Conservation (phyloP, 257 asterid species). For the Echites panduratus region DNA sequence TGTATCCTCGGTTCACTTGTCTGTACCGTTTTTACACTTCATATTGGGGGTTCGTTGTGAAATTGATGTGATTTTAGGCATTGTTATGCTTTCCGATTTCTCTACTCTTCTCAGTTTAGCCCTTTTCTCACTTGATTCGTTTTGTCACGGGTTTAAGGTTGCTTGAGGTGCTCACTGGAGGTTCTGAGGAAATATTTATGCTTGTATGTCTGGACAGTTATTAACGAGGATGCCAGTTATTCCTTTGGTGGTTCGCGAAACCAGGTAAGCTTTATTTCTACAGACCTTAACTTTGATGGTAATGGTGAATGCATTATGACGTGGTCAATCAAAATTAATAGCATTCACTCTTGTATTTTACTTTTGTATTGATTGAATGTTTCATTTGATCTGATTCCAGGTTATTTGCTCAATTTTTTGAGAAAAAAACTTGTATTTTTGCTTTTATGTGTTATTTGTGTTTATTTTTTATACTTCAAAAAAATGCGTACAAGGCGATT, state of each 20-base stretch:
- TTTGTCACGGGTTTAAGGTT: conserved; percentile 20
- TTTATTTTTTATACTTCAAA: not conserved
- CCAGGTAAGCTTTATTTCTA: conserved; percentile 51
- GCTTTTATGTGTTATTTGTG: not conserved
- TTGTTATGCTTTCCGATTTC: not conserved
- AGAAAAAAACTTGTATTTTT: not conserved
- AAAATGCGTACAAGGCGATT: conserved; percentile 24
- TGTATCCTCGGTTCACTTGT: not conserved
- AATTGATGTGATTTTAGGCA: not conserved
- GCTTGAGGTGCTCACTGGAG: conserved; percentile 6
- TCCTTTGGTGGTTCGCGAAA: conserved; percentile 81
- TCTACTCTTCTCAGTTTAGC: not conserved
- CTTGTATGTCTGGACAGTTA: conserved; percentile 20
- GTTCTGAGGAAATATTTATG: conserved; percentile 34
- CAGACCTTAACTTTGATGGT: not conserved
- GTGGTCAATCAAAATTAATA: not conserved
- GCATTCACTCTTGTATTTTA: not conserved
- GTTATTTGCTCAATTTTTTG: not conserved
- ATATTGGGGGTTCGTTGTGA: not conserved
- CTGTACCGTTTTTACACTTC: no score
- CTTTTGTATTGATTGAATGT: not conserved
- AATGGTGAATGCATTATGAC: not conserved
- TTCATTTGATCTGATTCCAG: conserved; percentile 1
- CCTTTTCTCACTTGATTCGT: not conserved
- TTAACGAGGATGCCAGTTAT: conserved; percentile 80